Conservation (phyloP, 331 rosid species). For the Rosa hybrid region DNA sequence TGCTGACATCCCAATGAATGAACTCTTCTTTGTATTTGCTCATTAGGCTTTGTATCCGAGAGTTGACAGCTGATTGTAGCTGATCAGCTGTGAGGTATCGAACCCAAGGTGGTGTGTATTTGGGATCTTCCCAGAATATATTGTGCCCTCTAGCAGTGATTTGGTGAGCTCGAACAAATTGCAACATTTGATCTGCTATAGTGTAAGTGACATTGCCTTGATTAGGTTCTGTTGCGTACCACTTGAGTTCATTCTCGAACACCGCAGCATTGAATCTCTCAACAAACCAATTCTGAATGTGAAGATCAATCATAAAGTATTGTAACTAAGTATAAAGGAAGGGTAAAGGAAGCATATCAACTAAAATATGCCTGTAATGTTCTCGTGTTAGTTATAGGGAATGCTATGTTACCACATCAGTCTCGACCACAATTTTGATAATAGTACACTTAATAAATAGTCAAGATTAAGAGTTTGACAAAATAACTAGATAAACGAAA, state of each 20-base stretch:
- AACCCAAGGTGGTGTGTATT: slow-evolving; percentile 75
- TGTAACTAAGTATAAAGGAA: not conserved
- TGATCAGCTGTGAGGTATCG: slow-evolving; percentile 52
- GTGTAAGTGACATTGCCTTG: slow-evolving; percentile 65
- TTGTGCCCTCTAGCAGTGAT: slow-evolving; percentile 89
- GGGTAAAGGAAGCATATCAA: not conserved
- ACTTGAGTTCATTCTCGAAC: slow-evolving; percentile 90
- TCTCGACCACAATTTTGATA: too few relatives aligned
- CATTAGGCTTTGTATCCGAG: slow-evolving; percentile 65
- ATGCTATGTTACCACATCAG: too few relatives aligned
- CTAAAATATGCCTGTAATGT: not conserved
- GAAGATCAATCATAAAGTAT: not conserved
- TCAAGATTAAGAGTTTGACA: not conserved
- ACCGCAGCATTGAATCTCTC: slow-evolving; percentile 84
- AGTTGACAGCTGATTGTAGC: slow-evolving; percentile 58
- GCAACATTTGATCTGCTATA: slow-evolving; percentile 70
- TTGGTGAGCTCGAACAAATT: slow-evolving; percentile 63
- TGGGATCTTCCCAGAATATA: slow-evolving; percentile 91
- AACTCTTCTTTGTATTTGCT: slow-evolving; percentile 74
- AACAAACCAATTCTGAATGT: slow-evolving; percentile 68
- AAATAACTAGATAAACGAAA: not conserved
- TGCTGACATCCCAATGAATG: slow-evolving; percentile 94
- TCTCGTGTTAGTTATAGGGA: too few relatives aligned
- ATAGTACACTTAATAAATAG: not conserved
- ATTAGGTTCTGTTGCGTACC: slow-evolving; percentile 87